These are phyloP conservation scores for Hymenoscyphus repandus DNA, from an alignment of 2,329 filamentous ascomycete species.

Conservation along the genomic window DNA sequence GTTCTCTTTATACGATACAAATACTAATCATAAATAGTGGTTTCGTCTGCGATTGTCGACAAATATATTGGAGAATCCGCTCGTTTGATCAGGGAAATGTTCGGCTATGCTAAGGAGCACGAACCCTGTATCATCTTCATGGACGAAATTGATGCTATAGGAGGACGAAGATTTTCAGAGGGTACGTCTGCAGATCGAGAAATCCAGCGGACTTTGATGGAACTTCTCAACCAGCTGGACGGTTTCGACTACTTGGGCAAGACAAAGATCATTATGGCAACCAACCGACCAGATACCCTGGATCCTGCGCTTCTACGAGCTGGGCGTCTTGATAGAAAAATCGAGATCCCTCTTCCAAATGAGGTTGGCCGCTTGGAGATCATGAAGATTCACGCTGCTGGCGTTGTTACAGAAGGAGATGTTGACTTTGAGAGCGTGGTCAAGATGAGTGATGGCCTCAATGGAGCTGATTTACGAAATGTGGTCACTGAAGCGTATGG, in stretches of 20 bases:
- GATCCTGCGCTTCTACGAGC: conserved; percentile 90
- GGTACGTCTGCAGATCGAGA: conserved; percentile 96
- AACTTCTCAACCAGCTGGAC: conserved; percentile 95
- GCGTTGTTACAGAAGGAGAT: conserved; percentile 85
- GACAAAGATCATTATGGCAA: conserved; percentile 99
- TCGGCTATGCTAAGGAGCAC: conserved; percentile 98
- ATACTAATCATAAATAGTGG: conserved; percentile 53
- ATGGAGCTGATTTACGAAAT: conserved; percentile 94
- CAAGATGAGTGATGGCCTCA: conserved; percentile 98
- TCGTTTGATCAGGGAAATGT: conserved; percentile 97
- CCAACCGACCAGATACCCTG: conserved; percentile 92
- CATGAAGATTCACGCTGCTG: conserved; percentile 90
- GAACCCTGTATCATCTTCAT: conserved; percentile 99
- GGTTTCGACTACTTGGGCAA: conserved; percentile 99
- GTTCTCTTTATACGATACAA: conserved; percentile 6
- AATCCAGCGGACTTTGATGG: conserved; percentile 98
- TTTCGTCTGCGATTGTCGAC: conserved; percentile 97
- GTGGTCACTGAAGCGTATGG: conserved; percentile 97
- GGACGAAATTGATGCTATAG: conserved; percentile 99
- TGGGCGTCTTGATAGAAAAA: conserved; percentile 91
- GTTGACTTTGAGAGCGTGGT: conserved; percentile 99
- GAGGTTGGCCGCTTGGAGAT: conserved; percentile 95
- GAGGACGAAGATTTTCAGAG: conserved; percentile 92
- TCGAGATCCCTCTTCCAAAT: conserved; percentile 95
- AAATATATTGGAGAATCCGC: conserved; percentile 99